A percentile compares a stretch with the other conserved stretches of the same genome.
These are phyloP conservation scores for Breviolum minutum DNA, from an alignment of 73 alveolate genomes.

Conservation along the genomic window DNA sequence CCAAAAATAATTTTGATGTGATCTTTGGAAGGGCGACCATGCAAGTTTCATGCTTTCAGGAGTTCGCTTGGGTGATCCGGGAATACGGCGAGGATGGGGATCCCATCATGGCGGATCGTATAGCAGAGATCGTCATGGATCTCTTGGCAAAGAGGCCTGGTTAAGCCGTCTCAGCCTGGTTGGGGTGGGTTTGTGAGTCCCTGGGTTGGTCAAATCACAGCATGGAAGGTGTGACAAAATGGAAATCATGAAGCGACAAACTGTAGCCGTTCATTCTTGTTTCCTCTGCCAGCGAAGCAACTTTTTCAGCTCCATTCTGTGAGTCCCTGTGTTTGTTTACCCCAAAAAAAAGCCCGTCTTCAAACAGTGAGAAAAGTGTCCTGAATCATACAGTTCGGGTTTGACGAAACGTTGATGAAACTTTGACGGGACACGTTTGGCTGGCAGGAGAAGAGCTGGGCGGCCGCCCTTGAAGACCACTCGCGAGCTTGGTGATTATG, in stretches of 20 bases:
- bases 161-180: background rate
- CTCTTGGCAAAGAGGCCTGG: too few species aligned
- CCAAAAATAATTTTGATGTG: background rate
- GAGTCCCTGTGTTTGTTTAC: too few species aligned
- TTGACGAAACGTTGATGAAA: too few species aligned
- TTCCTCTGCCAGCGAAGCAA: too few species aligned
- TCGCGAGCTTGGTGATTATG: constrained; percentile 5
- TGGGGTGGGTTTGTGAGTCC: background rate
- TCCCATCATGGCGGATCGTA: constrained; percentile 57
- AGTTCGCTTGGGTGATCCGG: constrained; percentile 88
- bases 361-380: too few species aligned
- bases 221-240: too few species aligned
- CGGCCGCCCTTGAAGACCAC: background rate
- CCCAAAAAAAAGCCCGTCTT: too few species aligned
- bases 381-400: too few species aligned
- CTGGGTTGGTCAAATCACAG: background rate
- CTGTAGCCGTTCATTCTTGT: too few species aligned
- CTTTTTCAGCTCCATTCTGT: too few species aligned
- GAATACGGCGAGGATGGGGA: constrained; percentile 88
- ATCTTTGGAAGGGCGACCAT: background rate
- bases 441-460: background rate
- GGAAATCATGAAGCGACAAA: too few species aligned
- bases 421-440: too few species aligned
- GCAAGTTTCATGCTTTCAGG: background rate
- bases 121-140: constrained; percentile 24